Conservation (phyloP, 2,329 filamentous ascomycete genomes). For the Ambrosiella beaveri region DNA sequence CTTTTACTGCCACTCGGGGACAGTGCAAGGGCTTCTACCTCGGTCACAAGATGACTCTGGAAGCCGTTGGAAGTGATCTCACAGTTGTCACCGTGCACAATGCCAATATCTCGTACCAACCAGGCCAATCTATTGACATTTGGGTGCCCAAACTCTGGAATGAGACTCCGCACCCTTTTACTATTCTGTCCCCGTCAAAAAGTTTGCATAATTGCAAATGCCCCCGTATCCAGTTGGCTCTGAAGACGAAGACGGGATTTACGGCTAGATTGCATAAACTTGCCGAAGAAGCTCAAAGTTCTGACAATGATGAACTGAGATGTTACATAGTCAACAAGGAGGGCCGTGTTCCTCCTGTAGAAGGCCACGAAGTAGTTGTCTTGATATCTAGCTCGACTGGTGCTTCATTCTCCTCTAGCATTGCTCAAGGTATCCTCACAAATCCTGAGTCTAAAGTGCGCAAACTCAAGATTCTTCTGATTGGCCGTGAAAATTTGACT, state of each 20-base stretch:
- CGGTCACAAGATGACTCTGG: constrained; percentile 34
- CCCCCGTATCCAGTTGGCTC: constrained; percentile 41
- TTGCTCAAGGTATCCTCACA: constrained; percentile 29
- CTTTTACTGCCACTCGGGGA: constrained; percentile 19
- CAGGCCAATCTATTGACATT: constrained; percentile 43
- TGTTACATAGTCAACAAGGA: constrained; percentile 39
- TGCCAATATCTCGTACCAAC: constrained; percentile 38
- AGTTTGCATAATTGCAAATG: constrained; percentile 34
- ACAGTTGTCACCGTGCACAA: constrained; percentile 42
- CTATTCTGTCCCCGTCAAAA: constrained; percentile 37
- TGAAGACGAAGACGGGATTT: constrained; percentile 40
- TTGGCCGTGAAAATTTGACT: constrained; percentile 36
- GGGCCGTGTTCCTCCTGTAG: constrained; percentile 36
- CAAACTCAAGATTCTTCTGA: constrained; percentile 28
- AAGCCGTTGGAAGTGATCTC: constrained; percentile 33
- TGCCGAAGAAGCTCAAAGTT: constrained; percentile 23
- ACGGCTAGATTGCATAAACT: constrained; percentile 34
- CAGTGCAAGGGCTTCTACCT: constrained; percentile 28
- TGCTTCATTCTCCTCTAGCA: constrained; percentile 41
- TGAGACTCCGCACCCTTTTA: constrained; percentile 43
- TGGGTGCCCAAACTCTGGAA: constrained; percentile 39
- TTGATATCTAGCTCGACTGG: constrained; percentile 46
- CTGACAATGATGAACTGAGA: constrained; percentile 20
- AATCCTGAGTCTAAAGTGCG: constrained; percentile 23
- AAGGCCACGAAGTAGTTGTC: constrained; percentile 41